Percentiles rank a stretch among this genome's conserved stretches.
Conservation (phyloP, 2,329 filamentous ascomycete genomes). For the Colletotrichum gigasporum region DNA sequence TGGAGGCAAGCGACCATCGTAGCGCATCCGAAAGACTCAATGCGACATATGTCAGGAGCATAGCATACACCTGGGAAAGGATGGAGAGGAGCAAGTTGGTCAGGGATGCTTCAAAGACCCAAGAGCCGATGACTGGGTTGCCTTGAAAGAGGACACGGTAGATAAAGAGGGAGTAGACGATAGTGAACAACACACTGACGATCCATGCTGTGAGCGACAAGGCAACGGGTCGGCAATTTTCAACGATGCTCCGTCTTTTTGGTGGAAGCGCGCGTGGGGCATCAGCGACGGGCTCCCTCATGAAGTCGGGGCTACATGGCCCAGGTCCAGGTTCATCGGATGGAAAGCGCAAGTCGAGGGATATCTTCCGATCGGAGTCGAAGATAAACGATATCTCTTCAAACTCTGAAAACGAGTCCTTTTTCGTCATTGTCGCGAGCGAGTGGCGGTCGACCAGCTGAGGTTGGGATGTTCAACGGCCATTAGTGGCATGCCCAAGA, state of each 20-base stretch:
- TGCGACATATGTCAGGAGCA: constrained; percentile 14
- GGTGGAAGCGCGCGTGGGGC: neutral
- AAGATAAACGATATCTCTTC: constrained; percentile 14
- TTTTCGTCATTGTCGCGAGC: neutral
- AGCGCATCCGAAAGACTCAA: constrained; percentile 15
- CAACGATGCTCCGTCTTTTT: neutral
- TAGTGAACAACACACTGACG: constrained; percentile 9
- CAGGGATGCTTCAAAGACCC: constrained; percentile 17
- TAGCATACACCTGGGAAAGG: constrained; percentile 17
- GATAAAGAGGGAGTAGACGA: constrained; percentile 22
- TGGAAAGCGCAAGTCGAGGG: constrained; percentile 5
- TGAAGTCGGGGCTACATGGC: neutral
- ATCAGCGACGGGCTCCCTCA: neutral
- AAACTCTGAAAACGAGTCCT: neutral
- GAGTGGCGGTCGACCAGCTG: neutral
- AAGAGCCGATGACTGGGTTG: constrained; percentile 11
- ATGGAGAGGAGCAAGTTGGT: constrained; percentile 25
- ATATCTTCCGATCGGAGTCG: constrained; percentile 2
- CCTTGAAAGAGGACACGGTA: constrained; percentile 17
- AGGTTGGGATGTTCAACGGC: neutral
- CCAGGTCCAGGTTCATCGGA: neutral
- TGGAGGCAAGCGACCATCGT: constrained; percentile 21
- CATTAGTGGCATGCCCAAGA: no score
- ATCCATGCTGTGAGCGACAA: constrained; percentile 11
- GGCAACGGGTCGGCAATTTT: constrained; percentile 1